Conservation (phyloP, 2,329 filamentous ascomycete genomes). For the Fusarium avenaceum region DNA sequence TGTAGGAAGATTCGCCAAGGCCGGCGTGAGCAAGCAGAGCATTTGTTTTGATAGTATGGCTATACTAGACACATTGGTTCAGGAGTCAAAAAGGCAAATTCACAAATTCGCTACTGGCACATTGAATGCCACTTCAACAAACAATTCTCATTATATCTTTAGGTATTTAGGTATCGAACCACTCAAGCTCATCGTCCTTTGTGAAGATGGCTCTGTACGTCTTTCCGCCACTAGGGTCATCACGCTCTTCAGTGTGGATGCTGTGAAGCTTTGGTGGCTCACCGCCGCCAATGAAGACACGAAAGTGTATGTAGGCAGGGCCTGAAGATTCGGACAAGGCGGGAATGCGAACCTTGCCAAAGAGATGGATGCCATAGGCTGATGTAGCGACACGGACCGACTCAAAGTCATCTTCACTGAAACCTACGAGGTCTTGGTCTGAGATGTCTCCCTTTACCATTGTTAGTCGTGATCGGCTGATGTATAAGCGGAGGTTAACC, state of each 20-base stretch:
- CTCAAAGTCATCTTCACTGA: slow-evolving; percentile 83
- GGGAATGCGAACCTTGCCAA: slow-evolving; percentile 76
- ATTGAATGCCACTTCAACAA: slow-evolving; percentile 10
- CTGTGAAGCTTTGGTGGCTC: slow-evolving; percentile 86
- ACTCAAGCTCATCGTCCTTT: slow-evolving; percentile 86
- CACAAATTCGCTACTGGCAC: slow-evolving; percentile 21
- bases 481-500: slow-evolving; percentile 10
- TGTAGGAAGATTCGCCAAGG: slow-evolving; percentile 15
- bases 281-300: slow-evolving; percentile 88
- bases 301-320: slow-evolving; percentile 83
- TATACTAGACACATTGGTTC: slow-evolving; percentile 32
- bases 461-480: neutral
- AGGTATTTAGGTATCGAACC: slow-evolving; percentile 62
- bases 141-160: slow-evolving; percentile 27
- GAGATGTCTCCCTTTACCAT: slow-evolving; percentile 39
- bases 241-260: slow-evolving; percentile 95
- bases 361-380: slow-evolving; percentile 82
- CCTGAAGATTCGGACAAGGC: slow-evolving; percentile 61
- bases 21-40: slow-evolving; percentile 24
- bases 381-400: slow-evolving; percentile 93
- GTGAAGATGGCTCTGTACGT: slow-evolving; percentile 94
- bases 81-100: slow-evolving; percentile 35
- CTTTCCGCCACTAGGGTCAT: slow-evolving; percentile 88
- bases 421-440: slow-evolving; percentile 91
- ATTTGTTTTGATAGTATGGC: slow-evolving; percentile 34